Evolutionary conservation across 306 rosid genomes (phyloP).

Genomic region (Abrus precatorius): DNA sequence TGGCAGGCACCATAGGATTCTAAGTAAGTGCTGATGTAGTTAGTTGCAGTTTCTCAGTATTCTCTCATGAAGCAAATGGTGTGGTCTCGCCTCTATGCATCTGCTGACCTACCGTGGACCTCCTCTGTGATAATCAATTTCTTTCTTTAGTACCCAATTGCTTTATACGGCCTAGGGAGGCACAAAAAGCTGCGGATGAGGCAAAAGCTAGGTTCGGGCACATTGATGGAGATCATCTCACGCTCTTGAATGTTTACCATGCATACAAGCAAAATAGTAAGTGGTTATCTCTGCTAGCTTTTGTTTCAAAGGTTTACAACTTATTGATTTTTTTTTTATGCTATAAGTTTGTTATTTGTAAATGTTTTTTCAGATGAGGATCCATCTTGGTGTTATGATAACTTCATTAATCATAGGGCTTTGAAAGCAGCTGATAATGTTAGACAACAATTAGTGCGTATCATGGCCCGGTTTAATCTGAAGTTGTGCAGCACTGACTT

Average conservation of each 20-base stretch:
- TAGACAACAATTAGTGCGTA: conserved; percentile 88
- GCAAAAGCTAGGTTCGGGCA: conserved; percentile 96
- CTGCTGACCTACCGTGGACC: conserved; percentile 98
- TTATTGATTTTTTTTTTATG: not conserved
- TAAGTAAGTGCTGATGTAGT: conserved; percentile 91
- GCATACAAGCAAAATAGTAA: conserved; percentile 95
- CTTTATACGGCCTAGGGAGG: conserved; percentile 99
- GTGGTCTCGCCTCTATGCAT: conserved; percentile 97
- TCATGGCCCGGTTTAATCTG: conserved; percentile 86
- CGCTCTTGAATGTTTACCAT: conserved; percentile 89
- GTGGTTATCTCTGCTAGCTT: conserved; percentile 36
- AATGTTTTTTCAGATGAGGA: conserved; percentile 72
- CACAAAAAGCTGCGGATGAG: conserved; percentile 97
- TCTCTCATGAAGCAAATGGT: conserved; percentile 98
- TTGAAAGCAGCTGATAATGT: conserved; percentile 91
- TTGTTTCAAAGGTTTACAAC: not conserved
- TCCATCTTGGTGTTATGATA: conserved; percentile 92
- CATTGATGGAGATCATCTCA: conserved; percentile 94
- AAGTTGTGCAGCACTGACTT: conserved; percentile 90
- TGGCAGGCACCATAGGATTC: conserved; percentile 89
- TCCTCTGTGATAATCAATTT: conserved; percentile 98
- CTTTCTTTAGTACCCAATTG: conserved; percentile 99
- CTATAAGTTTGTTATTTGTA: conserved; percentile 23
- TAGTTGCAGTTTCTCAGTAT: conserved; percentile 98
- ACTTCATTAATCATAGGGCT: conserved; percentile 80